Evolutionary conservation across 2,329 filamentous ascomycete genomes (phyloP).

Genomic region (Cercospora sp.): DNA sequence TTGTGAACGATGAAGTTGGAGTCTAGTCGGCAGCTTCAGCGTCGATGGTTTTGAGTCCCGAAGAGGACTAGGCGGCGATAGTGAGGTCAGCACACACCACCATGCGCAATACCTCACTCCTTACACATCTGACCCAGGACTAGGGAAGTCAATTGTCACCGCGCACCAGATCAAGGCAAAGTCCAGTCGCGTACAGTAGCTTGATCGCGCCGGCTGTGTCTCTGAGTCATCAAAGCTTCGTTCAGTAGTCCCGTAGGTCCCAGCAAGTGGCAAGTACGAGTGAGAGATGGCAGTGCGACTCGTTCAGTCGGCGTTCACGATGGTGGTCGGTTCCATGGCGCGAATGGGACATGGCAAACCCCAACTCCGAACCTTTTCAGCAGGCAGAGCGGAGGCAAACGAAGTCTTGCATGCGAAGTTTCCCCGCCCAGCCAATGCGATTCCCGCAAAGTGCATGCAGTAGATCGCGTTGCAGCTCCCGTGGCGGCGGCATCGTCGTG

Average conservation of each 20-base stretch:
- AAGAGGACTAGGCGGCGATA: not conserved
- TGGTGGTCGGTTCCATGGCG: not conserved
- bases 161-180: not conserved
- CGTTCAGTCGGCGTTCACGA: not conserved
- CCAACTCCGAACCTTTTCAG: not conserved
- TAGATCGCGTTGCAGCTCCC: conserved; percentile 1
- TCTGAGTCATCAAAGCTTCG: conserved; percentile 1
- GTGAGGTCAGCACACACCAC: not conserved
- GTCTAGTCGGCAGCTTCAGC: not conserved
- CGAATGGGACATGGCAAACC: not conserved
- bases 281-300: not conserved
- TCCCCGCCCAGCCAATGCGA: conserved; percentile 1
- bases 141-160: not conserved
- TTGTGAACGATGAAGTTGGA: not conserved
- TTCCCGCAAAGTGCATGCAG: not conserved
- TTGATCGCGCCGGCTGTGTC: not conserved
- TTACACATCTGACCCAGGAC: not conserved
- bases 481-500: not conserved
- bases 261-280: not conserved
- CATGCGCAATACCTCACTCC: not conserved
- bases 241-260: not conserved
- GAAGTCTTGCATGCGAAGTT: not conserved
- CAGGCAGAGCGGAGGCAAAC: not conserved
- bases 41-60: not conserved
- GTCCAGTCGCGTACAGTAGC: not conserved